Percentiles rank a stretch among this genome's conserved stretches.
Evolutionary conservation across 805 yeast genomes (phyloP).

Genomic region (Nakazawaea ambrosiae): DNA sequence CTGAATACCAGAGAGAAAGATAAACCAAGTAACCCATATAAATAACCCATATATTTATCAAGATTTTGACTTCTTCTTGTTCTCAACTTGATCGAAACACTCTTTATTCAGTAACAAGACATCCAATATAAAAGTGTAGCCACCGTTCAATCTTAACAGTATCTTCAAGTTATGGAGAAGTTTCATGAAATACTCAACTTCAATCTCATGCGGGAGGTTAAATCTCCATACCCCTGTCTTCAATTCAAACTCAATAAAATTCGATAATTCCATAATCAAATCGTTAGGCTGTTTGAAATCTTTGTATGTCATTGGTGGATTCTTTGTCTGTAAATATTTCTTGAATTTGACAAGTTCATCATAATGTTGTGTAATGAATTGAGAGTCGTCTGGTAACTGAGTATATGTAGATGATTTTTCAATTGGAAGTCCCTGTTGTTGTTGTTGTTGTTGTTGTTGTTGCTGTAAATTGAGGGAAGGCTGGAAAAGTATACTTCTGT

Average conservation of each 20-base stretch:
- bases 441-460: too few relatives aligned
- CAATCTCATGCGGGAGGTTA: slow-evolving; percentile 5
- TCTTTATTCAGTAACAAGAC: slow-evolving; percentile 43
- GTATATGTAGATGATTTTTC: slow-evolving; percentile 23
- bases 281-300: slow-evolving; percentile 33
- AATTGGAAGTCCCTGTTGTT: too few relatives aligned
- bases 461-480: neutral
- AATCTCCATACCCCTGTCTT: slow-evolving; percentile 7
- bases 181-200: slow-evolving; percentile 18
- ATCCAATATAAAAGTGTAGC: slow-evolving; percentile 52
- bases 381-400: slow-evolving; percentile 48
- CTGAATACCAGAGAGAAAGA: too few relatives aligned
- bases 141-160: slow-evolving; percentile 46
- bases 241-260: slow-evolving; percentile 23
- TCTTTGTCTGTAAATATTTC: slow-evolving; percentile 18
- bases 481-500: neutral
- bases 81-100: slow-evolving; percentile 38
- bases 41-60: too few relatives aligned
- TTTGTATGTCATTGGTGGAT: slow-evolving; percentile 23
- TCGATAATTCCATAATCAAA: slow-evolving; percentile 30
- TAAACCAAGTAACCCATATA: too few relatives aligned
- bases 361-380: slow-evolving; percentile 43
- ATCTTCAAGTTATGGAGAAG: slow-evolving; percentile 34
- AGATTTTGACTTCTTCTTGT: slow-evolving; percentile 15
- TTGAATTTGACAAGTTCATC: slow-evolving; percentile 30